These are phyloP conservation scores for Cynara cardunculus DNA, from an alignment of 129 eudicot species.

Conservation along the genomic window DNA sequence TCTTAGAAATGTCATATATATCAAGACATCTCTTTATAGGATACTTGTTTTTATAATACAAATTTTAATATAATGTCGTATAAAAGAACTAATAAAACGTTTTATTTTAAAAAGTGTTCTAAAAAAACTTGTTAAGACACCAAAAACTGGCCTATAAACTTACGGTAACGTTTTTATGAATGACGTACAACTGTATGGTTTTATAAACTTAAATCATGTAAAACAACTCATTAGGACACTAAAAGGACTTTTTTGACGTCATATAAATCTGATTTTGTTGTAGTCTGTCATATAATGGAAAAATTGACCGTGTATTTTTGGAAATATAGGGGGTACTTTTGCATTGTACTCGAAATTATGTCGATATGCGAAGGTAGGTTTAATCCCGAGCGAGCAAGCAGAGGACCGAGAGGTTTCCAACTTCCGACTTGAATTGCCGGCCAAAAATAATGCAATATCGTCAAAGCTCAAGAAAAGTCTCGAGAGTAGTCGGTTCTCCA, in stretches of 20 bases:
- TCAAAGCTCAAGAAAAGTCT: constrained; percentile 47
- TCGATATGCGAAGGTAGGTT: constrained; percentile 67
- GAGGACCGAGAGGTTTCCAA: constrained; percentile 65
- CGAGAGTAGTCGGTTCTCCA: constrained; percentile 50
- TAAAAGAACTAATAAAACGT: too few species aligned
- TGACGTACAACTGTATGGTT: not conserved
- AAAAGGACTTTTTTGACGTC: not conserved
- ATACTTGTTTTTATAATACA: too few species aligned
- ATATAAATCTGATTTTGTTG: not conserved
- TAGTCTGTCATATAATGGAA: not conserved
- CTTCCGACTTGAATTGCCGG: constrained; percentile 47
- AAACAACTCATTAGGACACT: not conserved
- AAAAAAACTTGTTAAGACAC: too few species aligned
- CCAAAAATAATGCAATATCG: constrained; percentile 33
- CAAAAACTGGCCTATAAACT: not conserved
- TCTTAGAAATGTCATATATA: not conserved
- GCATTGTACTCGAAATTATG: constrained; percentile 77
- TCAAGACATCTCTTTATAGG: too few species aligned
- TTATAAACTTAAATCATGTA: not conserved
- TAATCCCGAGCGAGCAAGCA: constrained; percentile 61
- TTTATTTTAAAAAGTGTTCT: too few species aligned
- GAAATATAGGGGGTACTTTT: constrained; percentile 70
- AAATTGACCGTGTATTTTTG: not conserved
- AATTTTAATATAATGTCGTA: too few species aligned
- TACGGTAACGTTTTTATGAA: not conserved